Percentiles rank a stretch among this genome's conserved stretches.
phyloP scores from a whole-genome alignment of 139 green algal genomes.

The Chlamydomonas sp. region DNA sequence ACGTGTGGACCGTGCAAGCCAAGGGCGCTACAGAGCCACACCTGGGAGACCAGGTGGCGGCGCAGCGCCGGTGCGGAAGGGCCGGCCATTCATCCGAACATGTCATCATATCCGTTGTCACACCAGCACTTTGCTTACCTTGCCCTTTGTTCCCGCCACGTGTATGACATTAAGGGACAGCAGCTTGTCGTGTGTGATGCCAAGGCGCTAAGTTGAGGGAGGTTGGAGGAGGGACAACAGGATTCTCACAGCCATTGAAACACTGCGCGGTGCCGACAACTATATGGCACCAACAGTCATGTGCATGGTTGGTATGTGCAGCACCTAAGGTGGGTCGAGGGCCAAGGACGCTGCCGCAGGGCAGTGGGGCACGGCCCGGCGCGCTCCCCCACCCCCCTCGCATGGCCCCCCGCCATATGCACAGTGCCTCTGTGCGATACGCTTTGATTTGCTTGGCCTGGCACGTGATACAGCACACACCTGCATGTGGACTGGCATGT shows the following conservation, averaged over 20 bases:
- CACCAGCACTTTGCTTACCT: constrained; percentile 53
- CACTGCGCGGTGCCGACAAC: not conserved
- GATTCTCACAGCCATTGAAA: not conserved
- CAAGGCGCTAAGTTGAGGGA: constrained; percentile 61
- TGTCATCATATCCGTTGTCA: too few species aligned
- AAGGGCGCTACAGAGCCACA: too few species aligned
- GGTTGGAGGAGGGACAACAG: not conserved
- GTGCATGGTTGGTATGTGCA: too few species aligned
- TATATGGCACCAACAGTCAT: too few species aligned
- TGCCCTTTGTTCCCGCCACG: constrained; percentile 94
- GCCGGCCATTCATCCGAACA: too few species aligned
- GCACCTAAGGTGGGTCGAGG: too few species aligned
- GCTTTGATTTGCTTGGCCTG: not conserved
- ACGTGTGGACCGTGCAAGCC: too few species aligned
- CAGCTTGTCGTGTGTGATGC: constrained; percentile 63
- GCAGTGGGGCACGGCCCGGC: not conserved
- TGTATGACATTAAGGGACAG: constrained; percentile 82
- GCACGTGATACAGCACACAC: constrained; percentile 42
- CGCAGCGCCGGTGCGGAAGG: too few species aligned
- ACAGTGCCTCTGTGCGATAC: not conserved
- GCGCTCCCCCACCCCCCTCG: not conserved
- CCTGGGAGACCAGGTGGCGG: not conserved
- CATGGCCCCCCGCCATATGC: not conserved
- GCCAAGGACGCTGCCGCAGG: too few species aligned
- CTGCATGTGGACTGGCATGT: constrained; percentile 80